A percentile compares a stretch with the other conserved stretches of the same genome.
These are phyloP conservation scores for Metschnikowia drakensbergensis DNA, from an alignment of 805 yeast species.

Conservation along the genomic window DNA sequence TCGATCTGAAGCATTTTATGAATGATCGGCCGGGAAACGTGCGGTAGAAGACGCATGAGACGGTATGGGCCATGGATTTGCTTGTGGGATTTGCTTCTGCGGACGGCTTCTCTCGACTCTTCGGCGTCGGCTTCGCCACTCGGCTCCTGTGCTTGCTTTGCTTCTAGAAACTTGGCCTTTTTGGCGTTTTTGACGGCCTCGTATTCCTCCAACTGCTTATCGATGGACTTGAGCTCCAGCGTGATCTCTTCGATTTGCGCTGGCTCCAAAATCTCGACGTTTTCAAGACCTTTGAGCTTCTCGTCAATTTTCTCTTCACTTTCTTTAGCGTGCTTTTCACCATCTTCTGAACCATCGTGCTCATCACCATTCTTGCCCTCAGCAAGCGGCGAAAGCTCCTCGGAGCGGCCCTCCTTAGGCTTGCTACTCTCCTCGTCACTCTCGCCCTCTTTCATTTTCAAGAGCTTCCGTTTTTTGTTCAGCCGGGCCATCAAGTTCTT, in stretches of 20 bases:
- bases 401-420: conserved; percentile 6
- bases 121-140: conserved; percentile 8
- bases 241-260: conserved; percentile 31
- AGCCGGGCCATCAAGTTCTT: conserved; percentile 44
- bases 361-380: conserved; percentile 5
- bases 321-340: conserved; percentile 12
- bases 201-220: conserved; percentile 33
- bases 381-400: conserved; percentile 1
- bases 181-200: conserved; percentile 33
- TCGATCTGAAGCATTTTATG: conserved; percentile 64
- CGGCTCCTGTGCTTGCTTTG: conserved; percentile 9
- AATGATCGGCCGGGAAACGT: conserved; percentile 74
- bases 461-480: conserved; percentile 38
- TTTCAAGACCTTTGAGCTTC: conserved; percentile 19
- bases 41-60: conserved; percentile 75
- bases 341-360: background rate
- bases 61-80: conserved; percentile 82
- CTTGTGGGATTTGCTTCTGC: conserved; percentile 39
- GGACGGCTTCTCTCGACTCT: conserved; percentile 7
- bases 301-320: conserved; percentile 12
- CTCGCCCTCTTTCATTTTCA: conserved; percentile 11
- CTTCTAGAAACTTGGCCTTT: conserved; percentile 30
- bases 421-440: conserved; percentile 3
- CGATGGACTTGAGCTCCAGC: conserved; percentile 36
- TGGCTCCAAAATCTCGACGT: conserved; percentile 29